phyloP scores from a whole-genome alignment of 495 filamentous ascomycete genomes.

The Neurospora sp. region DNA sequence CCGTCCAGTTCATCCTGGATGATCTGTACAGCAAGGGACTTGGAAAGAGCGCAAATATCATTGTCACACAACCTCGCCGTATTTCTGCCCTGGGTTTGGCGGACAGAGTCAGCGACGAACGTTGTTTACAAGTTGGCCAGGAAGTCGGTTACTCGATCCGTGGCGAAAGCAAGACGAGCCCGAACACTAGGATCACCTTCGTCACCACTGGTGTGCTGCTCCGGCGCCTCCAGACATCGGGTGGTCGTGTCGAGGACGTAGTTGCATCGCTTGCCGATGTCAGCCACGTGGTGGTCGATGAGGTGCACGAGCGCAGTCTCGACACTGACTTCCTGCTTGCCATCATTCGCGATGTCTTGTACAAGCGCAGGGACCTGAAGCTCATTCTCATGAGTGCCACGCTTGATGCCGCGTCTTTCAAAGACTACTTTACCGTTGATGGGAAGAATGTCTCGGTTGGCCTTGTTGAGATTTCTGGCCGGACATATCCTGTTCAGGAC shows the following conservation, averaged over 20 bases:
- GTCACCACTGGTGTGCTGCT: slow-evolving; percentile 96
- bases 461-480: slow-evolving; percentile 72
- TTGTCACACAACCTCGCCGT: slow-evolving; percentile 89
- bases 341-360: slow-evolving; percentile 75
- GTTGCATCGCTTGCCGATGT: slow-evolving; percentile 75
- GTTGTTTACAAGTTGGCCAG: slow-evolving; percentile 68
- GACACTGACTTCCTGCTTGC: slow-evolving; percentile 93
- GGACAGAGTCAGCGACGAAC: slow-evolving; percentile 88
- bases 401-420: slow-evolving; percentile 81
- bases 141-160: slow-evolving; percentile 94
- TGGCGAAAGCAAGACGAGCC: slow-evolving; percentile 64
- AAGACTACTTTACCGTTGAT: slow-evolving; percentile 65
- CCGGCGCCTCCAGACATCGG: slow-evolving; percentile 76
- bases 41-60: slow-evolving; percentile 75
- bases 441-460: slow-evolving; percentile 49
- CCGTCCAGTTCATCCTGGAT: slow-evolving; percentile 91
- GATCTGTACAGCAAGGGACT: slow-evolving; percentile 71
- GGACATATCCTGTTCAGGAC: slow-evolving; percentile 84
- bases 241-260: slow-evolving; percentile 64
- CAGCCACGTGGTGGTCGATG: slow-evolving; percentile 91
- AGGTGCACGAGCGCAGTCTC: slow-evolving; percentile 91
- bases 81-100: slow-evolving; percentile 92
- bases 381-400: slow-evolving; percentile 98
- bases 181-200: slow-evolving; percentile 79
- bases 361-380: slow-evolving; percentile 68